Evolutionary conservation across 306 rosid genomes (phyloP), one percentile per base, ranked within the genome.

Genomic region (Delonix regia): DNA sequence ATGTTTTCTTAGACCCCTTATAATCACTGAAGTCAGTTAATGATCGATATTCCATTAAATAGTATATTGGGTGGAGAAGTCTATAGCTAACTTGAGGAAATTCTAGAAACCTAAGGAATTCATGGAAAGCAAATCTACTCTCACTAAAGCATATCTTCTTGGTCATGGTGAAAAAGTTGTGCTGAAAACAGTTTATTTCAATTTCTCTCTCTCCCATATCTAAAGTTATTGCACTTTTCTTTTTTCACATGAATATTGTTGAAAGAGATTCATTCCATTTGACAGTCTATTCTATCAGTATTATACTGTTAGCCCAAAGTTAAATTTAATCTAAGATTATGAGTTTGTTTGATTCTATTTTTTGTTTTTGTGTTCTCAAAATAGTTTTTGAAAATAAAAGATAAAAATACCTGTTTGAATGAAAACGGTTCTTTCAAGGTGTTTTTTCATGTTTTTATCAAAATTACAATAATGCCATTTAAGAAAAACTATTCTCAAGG

Each of bases 91-190:
- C 36, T 72, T 72, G 60, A 53, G 47, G 28, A 49, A 75, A 12
- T 18, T 24, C 15, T 19, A n/a, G 47, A 53, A 25, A 71, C 77
- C 28, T 18, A 59, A 15, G 72, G 42, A 70, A 45, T 57, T 78
- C 36, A 53, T 16, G 47, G 51, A 12, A 33, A 9, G 61, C n/a
- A 49, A 62, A 42, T 63, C 9, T 62, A 25, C 56, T 33, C 22
- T 33, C 59, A 49, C 53, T 70, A 62, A 57, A 76, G 71, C 19
- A 60, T 28, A 14, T 66, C 16, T 60, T 67, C 22, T 60, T 69
- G 51, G 44, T 68, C 63, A 62, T 48, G 34, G 14, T 9, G 64
- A 64, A 55, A 71, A 42, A 41, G 10, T 69, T 25, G n/a, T 57
- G 64, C 34, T 30, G 21, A 5, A 72, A 39, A 34, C 64, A 56